Base-by-base conservation (phyloP, 106 monocot species). In the Allium sativum region DNA sequence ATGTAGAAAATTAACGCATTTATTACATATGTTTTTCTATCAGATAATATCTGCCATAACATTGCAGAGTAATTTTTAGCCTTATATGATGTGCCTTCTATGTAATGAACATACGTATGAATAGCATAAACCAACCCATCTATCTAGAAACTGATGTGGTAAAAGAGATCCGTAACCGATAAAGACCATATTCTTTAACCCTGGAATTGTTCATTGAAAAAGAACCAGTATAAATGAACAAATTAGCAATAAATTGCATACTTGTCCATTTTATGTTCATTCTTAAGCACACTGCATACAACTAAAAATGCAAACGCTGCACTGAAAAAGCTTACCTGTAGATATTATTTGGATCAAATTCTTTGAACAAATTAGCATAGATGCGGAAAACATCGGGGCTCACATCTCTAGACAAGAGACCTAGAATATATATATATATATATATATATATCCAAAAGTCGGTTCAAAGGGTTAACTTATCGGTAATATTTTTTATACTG, bases 321-420 rank as follows among this genome's bases (percentile, higher is more conserved):
- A 45, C 12, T 45, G 55, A 40, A 56, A 71, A 71, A 12, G 21
- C 84, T 79, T 73, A 98, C 91, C 21, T 44, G 56, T 84, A 72
- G 22, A 98, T 82, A 70, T 85, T 59, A 22, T 51, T 65, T 15
- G 68, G 67, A 78, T 91, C 82, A 62, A 98, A 72, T 18, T 91
- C 96, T 64, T 74, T 82, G 72, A 98, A 98, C 11, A 91, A 45
- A 78, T 98, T 91, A 43, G 73, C 59, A 65, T 74, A 85, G 65
- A 98, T 91, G 51, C 91, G 96, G 62, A 98, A 84, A 45, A 91
- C 96, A 62, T 98, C 96, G 31, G 96, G 84, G 60, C 96, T 98
- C 53, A 85, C 77, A 74, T 98, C 96, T 72, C 96, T 81, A 69
- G 91, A 98, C 12, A 91, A 56, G 50, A 98, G 64, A 40, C 91